Evolutionary conservation across 768 basidiomycete genomes (phyloP), one percentile per base, ranked within the genome.

Genomic region (Kwoniella mangroviensis): DNA sequence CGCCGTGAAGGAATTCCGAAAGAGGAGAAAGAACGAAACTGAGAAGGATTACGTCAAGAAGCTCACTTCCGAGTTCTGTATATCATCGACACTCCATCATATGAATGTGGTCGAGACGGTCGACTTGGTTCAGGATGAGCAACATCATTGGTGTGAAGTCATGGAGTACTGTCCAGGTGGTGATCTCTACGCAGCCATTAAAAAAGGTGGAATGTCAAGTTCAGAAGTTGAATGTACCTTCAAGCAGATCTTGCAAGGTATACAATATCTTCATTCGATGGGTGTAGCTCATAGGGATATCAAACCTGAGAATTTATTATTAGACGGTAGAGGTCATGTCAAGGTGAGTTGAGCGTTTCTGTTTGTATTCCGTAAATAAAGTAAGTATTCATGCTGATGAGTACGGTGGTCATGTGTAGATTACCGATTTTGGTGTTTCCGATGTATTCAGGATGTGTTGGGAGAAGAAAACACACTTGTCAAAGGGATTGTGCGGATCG

Each of bases 11-110:
- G 96, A 99, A 85, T 99, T 99, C 87, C 91, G 96, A 63, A 98
- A 97, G 84, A 89, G 96, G 72, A 89, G 96, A 76, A 96, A 95
- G 88, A 97, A 96, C 79, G 96, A 99, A 85, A 90, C 94, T 5
- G 96, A 99, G 84, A 97, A 97, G 84, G 96, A 99, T 85, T 99
- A 99, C 79, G 90, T 99, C 85, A 99, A 99, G 89, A 99, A 99
- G 84, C 91, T 99, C 76, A 99, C 96, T 6, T 94, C 96, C 26
- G 96, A 98, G 83, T 98, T 98, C 84, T 98, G 95, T 84, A 98
- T 98, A 72, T 95, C 93, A 54, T 97, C 95, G 45, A 97, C 95
- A 1, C 84, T 98, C 34, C 93, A 93, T 81, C 94, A 96, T 81
- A 86, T 89, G 79, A 98, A 98, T 82, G 88, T 98, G 77, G 95